Conservation (phyloP, 2,329 filamentous ascomycete species). For the Chaetomium globosum region DNA sequence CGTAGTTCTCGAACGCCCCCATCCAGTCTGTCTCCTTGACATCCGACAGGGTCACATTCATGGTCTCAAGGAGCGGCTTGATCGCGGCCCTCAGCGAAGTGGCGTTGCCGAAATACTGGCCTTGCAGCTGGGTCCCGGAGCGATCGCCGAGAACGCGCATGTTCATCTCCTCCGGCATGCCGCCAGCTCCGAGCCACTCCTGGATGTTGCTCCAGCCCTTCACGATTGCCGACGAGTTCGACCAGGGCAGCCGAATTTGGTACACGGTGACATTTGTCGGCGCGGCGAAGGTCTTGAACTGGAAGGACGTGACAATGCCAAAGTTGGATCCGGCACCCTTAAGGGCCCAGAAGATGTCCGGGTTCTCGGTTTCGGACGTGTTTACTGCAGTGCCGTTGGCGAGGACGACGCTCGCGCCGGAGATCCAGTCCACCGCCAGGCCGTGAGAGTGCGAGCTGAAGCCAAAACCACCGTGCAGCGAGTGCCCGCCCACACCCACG, state of each 20-base stretch:
- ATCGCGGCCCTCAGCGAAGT: slow-evolving; percentile 32
- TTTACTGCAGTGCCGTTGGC: slow-evolving; percentile 43
- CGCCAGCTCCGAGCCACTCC: slow-evolving; percentile 35
- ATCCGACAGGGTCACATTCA: slow-evolving; percentile 35
- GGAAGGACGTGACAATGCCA: slow-evolving; percentile 46
- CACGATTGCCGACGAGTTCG: slow-evolving; percentile 32
- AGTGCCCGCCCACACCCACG: slow-evolving; percentile 47
- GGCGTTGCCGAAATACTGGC: slow-evolving; percentile 38
- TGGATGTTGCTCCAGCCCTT: slow-evolving; percentile 37
- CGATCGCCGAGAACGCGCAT: slow-evolving; percentile 38
- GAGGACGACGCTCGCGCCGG: slow-evolving; percentile 44
- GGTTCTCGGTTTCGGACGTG: slow-evolving; percentile 42
- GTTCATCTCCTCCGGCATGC: slow-evolving; percentile 39
- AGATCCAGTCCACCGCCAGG: slow-evolving; percentile 44
- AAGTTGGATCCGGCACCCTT: slow-evolving; percentile 49
- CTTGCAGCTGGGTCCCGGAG: slow-evolving; percentile 37
- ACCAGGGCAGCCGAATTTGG: slow-evolving; percentile 37
- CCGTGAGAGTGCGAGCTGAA: slow-evolving; percentile 44
- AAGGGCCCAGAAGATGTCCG: slow-evolving; percentile 50
- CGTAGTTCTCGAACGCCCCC: slow-evolving; percentile 40
- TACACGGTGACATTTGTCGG: slow-evolving; percentile 42
- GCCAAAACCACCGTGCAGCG: slow-evolving; percentile 48
- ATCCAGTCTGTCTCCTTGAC: slow-evolving; percentile 37
- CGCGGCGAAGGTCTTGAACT: slow-evolving; percentile 46
- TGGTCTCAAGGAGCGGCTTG: slow-evolving; percentile 34